phyloP scores from a whole-genome alignment of 345 rosid species.

The Boechera retrofracta region DNA sequence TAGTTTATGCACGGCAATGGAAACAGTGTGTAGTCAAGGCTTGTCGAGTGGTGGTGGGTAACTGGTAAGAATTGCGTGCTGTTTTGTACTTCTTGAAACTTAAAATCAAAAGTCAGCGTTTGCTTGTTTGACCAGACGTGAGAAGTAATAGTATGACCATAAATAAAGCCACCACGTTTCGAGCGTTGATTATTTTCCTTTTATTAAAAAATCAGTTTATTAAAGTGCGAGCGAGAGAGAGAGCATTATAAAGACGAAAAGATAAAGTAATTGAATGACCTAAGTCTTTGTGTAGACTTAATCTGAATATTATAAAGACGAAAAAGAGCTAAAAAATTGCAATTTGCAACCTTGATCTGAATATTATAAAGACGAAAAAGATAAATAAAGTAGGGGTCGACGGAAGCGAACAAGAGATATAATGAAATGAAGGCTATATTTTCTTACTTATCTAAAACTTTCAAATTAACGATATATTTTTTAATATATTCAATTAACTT shows the following conservation, averaged over 20 bases:
- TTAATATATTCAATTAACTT: too few relatives aligned
- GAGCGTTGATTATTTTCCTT: not conserved
- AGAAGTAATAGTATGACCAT: not conserved
- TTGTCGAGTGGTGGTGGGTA: not conserved
- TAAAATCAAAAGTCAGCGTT: slow-evolving; percentile 27
- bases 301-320: too few relatives aligned
- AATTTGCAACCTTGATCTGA: not conserved
- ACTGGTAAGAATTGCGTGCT: slow-evolving; percentile 3
- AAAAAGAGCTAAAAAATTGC: too few relatives aligned
- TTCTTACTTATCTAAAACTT: too few relatives aligned
- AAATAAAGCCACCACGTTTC: slow-evolving; percentile 15
- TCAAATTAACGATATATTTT: too few relatives aligned
- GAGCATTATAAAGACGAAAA: too few relatives aligned
- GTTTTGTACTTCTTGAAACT: slow-evolving; percentile 8
- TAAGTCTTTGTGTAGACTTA: too few relatives aligned
- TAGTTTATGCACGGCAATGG: not conserved
- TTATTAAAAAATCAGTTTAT: too few relatives aligned
- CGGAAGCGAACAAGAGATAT: not conserved
- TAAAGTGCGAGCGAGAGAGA: too few relatives aligned
- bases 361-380: not conserved
- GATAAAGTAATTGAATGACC: too few relatives aligned
- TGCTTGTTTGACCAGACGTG: slow-evolving; percentile 25
- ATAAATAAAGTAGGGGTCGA: slow-evolving; percentile 10
- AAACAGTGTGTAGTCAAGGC: slow-evolving; percentile 5
- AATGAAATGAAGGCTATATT: too few relatives aligned